Evolutionary conservation across 129 eudicot genomes (phyloP).

Genomic region (Lonicera japonica): DNA sequence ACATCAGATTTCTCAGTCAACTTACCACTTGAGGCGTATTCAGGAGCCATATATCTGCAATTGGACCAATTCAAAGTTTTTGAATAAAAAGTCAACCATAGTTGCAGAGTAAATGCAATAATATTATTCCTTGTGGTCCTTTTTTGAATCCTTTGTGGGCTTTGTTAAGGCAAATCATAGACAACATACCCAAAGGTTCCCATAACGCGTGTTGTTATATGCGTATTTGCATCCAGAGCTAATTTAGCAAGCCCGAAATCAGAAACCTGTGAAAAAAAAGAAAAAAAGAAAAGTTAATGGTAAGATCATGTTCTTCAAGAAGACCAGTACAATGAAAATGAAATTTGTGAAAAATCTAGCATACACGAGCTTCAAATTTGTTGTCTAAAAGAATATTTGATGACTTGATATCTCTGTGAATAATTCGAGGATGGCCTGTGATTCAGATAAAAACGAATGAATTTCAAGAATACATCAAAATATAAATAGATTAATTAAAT

Average conservation of each 20-base stretch:
- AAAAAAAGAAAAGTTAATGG: neutral
- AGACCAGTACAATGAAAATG: neutral
- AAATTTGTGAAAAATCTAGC: conserved; percentile 6
- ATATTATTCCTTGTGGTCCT: neutral
- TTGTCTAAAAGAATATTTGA: conserved; percentile 80
- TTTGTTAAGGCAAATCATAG: neutral
- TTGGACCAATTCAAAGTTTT: neutral
- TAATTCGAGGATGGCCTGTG: conserved; percentile 86
- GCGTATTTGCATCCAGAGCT: conserved; percentile 70
- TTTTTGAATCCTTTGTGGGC: neutral
- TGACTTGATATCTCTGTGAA: conserved; percentile 95
- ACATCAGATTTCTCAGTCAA: conserved; percentile 91
- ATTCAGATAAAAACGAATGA: conserved; percentile 6
- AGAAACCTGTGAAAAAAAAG: conserved; percentile 53
- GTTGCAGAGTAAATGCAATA: neutral
- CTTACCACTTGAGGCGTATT: conserved; percentile 89
- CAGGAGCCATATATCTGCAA: conserved; percentile 95
- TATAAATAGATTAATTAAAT: neutral
- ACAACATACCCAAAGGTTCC: conserved; percentile 84
- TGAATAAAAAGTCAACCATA: conserved; percentile 1
- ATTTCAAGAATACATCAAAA: neutral
- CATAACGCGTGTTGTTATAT: conserved; percentile 89
- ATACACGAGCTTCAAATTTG: conserved; percentile 86
- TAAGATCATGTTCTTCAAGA: conserved; percentile 5
- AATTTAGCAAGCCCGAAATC: conserved; percentile 95